Evolutionary conservation across 139 green algal species (phyloP).

Genomic region (Tetradesmus lagerheimii): DNA sequence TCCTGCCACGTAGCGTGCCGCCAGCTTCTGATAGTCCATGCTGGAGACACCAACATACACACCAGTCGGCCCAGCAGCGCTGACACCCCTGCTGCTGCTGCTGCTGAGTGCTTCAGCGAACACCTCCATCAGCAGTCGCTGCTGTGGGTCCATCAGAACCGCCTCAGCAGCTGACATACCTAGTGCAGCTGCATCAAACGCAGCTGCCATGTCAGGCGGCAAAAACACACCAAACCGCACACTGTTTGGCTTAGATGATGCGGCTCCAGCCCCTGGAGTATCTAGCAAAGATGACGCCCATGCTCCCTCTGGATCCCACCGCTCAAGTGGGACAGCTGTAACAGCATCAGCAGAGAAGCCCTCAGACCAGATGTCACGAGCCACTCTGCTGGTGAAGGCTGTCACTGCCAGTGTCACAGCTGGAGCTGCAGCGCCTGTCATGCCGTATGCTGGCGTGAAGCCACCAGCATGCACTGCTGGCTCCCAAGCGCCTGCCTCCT

Average conservation of each 20-base stretch:
- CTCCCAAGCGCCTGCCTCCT: neutral
- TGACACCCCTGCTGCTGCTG: neutral
- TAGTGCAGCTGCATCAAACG: slow-evolving; percentile 84
- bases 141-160: slow-evolving; percentile 85
- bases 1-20: neutral
- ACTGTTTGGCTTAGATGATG: neutral
- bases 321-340: slow-evolving; percentile 54
- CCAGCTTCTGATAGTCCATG: slow-evolving; percentile 76
- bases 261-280: neutral
- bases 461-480: neutral
- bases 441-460: neutral
- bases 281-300: neutral
- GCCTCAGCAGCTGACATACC: slow-evolving; percentile 69
- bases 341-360: slow-evolving; percentile 31
- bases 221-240: slow-evolving; percentile 75
- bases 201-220: slow-evolving; percentile 46
- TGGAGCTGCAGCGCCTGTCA: neutral
- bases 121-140: slow-evolving; percentile 84
- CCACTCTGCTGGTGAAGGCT: neutral
- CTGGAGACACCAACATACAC: slow-evolving; percentile 71
- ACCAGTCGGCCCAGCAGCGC: neutral
- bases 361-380: neutral
- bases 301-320: slow-evolving; percentile 65
- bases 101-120: slow-evolving; percentile 37
- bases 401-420: neutral